These are phyloP conservation scores for Sideroxylon spinosum DNA, from an alignment of 179 eudicot genomes.

Conservation along the genomic window DNA sequence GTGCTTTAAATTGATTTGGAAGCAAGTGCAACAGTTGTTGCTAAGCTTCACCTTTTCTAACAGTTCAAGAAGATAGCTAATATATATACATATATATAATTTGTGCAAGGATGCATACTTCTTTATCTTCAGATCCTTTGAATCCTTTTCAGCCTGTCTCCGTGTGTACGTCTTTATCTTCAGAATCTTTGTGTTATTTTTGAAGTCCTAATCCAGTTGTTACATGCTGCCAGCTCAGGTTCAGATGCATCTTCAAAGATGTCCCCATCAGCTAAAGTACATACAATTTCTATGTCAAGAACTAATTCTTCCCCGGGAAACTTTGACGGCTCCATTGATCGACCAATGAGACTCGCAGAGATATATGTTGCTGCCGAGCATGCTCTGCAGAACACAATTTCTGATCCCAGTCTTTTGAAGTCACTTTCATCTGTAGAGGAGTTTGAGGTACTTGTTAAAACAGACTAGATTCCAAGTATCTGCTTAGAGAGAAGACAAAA, in stretches of 20 bases:
- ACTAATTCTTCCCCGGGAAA: constrained; percentile 79
- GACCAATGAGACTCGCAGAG: constrained; percentile 94
- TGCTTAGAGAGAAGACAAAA: neutral
- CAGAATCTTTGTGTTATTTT: neutral
- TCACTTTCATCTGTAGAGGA: constrained; percentile 76
- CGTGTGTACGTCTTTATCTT: neutral
- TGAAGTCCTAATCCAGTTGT: constrained; percentile 22
- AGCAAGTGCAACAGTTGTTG: neutral
- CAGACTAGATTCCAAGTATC: neutral
- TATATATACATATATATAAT: neutral
- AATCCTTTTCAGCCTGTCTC: too few species aligned
- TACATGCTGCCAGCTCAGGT: constrained; percentile 48
- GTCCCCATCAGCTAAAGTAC: constrained; percentile 39
- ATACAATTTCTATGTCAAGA: constrained; percentile 57
- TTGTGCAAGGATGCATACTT: too few species aligned
- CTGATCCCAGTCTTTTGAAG: constrained; percentile 62
- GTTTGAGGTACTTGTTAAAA: constrained; percentile 63
- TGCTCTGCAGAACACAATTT: constrained; percentile 73
- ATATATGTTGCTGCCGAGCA: constrained; percentile 91
- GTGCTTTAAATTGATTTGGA: neutral
- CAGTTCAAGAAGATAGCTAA: neutral
- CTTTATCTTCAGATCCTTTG: neutral
- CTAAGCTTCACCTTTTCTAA: neutral
- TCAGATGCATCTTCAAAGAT: constrained; percentile 35
- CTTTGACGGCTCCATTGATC: constrained; percentile 68